phyloP scores from a whole-genome alignment of 106 monocot genomes.

The Apostasia ramifera region DNA sequence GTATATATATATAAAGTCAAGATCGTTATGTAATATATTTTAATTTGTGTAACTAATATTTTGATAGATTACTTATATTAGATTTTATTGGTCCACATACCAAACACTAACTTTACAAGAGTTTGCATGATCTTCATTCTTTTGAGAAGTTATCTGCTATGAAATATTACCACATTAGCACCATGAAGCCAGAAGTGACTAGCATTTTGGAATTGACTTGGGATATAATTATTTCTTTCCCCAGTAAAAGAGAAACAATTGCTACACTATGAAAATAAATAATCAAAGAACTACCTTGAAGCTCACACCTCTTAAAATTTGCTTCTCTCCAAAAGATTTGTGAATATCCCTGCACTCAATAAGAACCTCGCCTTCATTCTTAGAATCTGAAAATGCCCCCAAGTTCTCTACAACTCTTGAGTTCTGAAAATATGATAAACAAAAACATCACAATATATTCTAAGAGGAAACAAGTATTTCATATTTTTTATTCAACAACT shows the following conservation, averaged over 20 bases:
- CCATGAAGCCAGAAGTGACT: too few relatives aligned
- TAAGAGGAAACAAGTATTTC: not conserved
- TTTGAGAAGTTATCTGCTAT: too few relatives aligned
- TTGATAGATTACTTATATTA: too few relatives aligned
- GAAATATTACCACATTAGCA: too few relatives aligned
- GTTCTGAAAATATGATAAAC: constrained; percentile 20
- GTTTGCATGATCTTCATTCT: too few relatives aligned
- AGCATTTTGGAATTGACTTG: too few relatives aligned
- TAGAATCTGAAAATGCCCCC: constrained; percentile 13
- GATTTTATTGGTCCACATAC: too few relatives aligned
- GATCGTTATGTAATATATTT: too few relatives aligned
- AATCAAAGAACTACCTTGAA: constrained; percentile 64
- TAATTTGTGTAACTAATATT: too few relatives aligned
- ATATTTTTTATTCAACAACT: not conserved
- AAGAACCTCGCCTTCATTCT: constrained; percentile 42
- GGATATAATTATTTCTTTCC: too few relatives aligned
- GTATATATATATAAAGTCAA: too few relatives aligned
- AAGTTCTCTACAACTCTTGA: constrained; percentile 26
- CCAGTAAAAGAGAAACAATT: not conserved
- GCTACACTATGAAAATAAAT: not conserved
- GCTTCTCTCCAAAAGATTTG: constrained; percentile 87
- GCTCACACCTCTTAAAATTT: constrained; percentile 78
- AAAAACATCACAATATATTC: not conserved
- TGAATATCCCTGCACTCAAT: constrained; percentile 92
- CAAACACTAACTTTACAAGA: too few relatives aligned